These are phyloP conservation scores for Fusarium coicis DNA, from an alignment of 2,329 filamentous ascomycete species.

Conservation along the genomic window DNA sequence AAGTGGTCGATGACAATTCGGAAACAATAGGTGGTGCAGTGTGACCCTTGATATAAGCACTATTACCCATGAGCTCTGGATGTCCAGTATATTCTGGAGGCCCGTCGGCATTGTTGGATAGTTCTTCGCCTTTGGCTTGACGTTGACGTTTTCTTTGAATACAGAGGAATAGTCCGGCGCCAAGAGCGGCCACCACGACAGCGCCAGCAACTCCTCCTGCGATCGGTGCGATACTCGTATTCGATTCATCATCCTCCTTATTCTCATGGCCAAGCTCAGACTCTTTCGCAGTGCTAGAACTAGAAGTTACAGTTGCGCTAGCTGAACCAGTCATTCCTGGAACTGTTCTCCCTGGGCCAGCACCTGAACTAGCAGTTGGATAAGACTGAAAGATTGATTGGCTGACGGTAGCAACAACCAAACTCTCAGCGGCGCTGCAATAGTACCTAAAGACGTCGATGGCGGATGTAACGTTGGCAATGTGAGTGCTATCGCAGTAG, in stretches of 20 bases:
- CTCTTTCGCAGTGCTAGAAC: neutral
- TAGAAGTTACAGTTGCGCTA: slow-evolving; percentile 20
- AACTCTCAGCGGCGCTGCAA: slow-evolving; percentile 60
- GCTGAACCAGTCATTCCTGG: slow-evolving; percentile 15
- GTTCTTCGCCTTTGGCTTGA: slow-evolving; percentile 35
- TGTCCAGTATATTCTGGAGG: slow-evolving; percentile 45
- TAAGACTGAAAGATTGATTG: slow-evolving; percentile 47
- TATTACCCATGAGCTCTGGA: slow-evolving; percentile 46
- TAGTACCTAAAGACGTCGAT: slow-evolving; percentile 58
- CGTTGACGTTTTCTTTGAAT: slow-evolving; percentile 49
- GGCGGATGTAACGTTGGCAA: slow-evolving; percentile 59
- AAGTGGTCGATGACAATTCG: slow-evolving; percentile 37
- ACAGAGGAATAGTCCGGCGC: slow-evolving; percentile 50
- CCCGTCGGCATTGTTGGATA: slow-evolving; percentile 26
- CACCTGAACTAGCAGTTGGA: slow-evolving; percentile 28
- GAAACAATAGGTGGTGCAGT: slow-evolving; percentile 18
- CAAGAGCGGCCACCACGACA: slow-evolving; percentile 42
- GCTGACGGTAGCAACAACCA: slow-evolving; percentile 55
- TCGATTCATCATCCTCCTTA: slow-evolving; percentile 12
- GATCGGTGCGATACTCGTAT: slow-evolving; percentile 48
- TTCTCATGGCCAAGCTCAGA: neutral
- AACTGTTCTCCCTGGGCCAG: slow-evolving; percentile 14
- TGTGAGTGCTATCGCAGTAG: slow-evolving; percentile 57
- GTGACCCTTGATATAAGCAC: slow-evolving; percentile 13
- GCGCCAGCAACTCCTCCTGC: slow-evolving; percentile 46